A percentile compares a stretch with the other conserved stretches of the same genome.
Conservation (phyloP, 331 rosid species). For the Phaseolus coccineus region DNA sequence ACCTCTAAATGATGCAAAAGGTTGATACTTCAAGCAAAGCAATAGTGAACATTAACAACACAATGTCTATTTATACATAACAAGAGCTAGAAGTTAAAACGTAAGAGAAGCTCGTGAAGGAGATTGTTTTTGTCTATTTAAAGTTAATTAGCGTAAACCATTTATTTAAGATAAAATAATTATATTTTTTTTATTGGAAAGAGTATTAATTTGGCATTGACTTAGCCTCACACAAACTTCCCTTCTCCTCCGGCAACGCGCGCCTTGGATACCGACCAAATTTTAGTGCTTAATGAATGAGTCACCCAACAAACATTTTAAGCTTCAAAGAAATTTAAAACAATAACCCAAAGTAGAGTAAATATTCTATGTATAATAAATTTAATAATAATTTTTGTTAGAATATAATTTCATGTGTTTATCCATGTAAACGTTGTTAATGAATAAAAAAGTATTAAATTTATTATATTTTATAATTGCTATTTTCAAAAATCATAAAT, state of each 20-base stretch:
- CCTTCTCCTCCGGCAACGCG: constrained; percentile 52
- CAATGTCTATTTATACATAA: not conserved
- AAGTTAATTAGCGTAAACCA: not conserved
- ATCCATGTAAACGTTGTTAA: not conserved
- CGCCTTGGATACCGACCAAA: not conserved
- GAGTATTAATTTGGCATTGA: constrained; percentile 36
- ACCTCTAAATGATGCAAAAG: not conserved
- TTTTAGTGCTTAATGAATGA: not conserved
- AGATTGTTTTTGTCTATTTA: not conserved
- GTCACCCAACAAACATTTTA: constrained; percentile 16
- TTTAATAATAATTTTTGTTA: not conserved
- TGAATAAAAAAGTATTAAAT: not conserved
- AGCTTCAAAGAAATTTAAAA: not conserved
- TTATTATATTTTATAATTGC: not conserved
- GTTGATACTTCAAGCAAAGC: not conserved
- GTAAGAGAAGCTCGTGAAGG: not conserved
- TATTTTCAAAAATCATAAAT: not conserved
- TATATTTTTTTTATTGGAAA: not conserved
- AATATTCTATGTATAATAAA: not conserved
- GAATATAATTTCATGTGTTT: not conserved
- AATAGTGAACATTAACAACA: not conserved
- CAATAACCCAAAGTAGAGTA: not conserved
- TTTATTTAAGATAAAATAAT: not conserved
- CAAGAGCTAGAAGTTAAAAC: not conserved
- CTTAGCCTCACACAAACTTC: constrained; percentile 46